phyloP scores from a whole-genome alignment of 2,329 filamentous ascomycete genomes.

The Fonsecaea multimorphosa region DNA sequence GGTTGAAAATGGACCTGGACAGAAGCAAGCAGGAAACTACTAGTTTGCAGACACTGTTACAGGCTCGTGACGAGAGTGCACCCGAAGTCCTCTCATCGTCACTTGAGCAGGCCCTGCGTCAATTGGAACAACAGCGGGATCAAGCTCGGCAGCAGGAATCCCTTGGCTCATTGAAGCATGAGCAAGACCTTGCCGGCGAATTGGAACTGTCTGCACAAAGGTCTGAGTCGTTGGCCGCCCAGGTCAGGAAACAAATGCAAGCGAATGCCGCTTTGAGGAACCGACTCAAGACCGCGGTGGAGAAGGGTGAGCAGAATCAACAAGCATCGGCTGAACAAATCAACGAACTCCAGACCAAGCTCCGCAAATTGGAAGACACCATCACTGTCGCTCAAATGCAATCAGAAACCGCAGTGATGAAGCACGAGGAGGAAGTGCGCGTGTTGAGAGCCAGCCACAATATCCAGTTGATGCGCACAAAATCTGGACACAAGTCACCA shows the following conservation, averaged over 20 bases:
- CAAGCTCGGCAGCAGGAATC: constrained; percentile 59
- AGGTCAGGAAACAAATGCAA: constrained; percentile 81
- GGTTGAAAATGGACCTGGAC: constrained; percentile 95
- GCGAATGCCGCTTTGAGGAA: constrained; percentile 76
- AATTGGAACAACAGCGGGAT: constrained; percentile 72
- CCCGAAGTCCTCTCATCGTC: constrained; percentile 67
- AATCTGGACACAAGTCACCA: constrained; percentile 53
- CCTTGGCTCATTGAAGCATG: constrained; percentile 73
- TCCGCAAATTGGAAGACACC: constrained; percentile 82
- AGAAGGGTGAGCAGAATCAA: constrained; percentile 83
- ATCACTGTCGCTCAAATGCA: constrained; percentile 81
- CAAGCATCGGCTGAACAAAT: constrained; percentile 80
- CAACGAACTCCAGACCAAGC: constrained; percentile 77
- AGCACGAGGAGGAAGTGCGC: constrained; percentile 84
- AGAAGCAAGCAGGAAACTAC: constrained; percentile 91
- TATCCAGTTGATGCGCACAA: constrained; percentile 76
- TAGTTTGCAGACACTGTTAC: constrained; percentile 76
- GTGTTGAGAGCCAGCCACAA: constrained; percentile 78
- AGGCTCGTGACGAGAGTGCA: constrained; percentile 81
- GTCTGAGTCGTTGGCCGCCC: constrained; percentile 77
- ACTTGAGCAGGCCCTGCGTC: constrained; percentile 74
- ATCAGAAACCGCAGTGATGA: constrained; percentile 80
- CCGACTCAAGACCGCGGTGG: constrained; percentile 78
- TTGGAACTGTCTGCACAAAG: constrained; percentile 75
- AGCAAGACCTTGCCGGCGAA: constrained; percentile 71